A percentile compares a stretch with the other conserved stretches of the same genome.
phyloP scores from a whole-genome alignment of 768 basidiomycete species.

The Thelephora ganbajun region DNA sequence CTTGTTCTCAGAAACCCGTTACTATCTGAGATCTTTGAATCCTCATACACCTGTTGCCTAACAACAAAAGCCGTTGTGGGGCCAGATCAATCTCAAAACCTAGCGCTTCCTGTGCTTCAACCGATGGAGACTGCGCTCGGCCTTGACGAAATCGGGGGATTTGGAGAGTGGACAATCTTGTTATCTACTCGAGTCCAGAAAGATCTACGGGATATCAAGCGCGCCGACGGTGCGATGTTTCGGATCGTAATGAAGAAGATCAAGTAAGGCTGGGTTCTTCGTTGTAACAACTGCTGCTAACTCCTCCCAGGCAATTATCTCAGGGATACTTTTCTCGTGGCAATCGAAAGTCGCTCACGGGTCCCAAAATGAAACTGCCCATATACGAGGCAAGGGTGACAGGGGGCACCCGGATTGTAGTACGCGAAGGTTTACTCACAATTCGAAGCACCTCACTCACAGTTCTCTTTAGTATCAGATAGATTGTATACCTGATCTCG shows the following conservation, averaged over 20 bases:
- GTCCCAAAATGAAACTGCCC: slow-evolving; percentile 29
- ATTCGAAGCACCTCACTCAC: too few species aligned
- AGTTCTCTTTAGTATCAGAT: slow-evolving; percentile 13
- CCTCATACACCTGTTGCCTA: too few species aligned
- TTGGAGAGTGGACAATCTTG: slow-evolving; percentile 49
- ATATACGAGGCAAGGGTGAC: slow-evolving; percentile 56
- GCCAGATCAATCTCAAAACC: too few species aligned
- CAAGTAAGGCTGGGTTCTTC: slow-evolving; percentile 25
- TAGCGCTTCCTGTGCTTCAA: slow-evolving; percentile 33
- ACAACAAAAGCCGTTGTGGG: too few species aligned
- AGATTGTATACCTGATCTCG: slow-evolving; percentile 12
- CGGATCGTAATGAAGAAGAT: slow-evolving; percentile 51
- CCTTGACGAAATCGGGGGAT: slow-evolving; percentile 39
- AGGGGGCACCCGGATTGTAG: slow-evolving; percentile 18
- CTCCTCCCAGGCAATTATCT: slow-evolving; percentile 41
- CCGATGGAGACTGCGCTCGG: slow-evolving; percentile 45
- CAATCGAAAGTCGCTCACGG: slow-evolving; percentile 47
- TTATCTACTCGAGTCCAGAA: slow-evolving; percentile 36
- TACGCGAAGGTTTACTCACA: too few species aligned
- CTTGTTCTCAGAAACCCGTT: background rate
- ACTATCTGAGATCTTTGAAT: slow-evolving; percentile 1
- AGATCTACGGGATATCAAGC: slow-evolving; percentile 31
- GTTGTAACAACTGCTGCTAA: background rate
- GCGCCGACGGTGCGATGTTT: slow-evolving; percentile 30
- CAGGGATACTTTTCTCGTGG: slow-evolving; percentile 52